These are phyloP conservation scores for Pinus albicaulis DNA, from an alignment of 75 land plant genomes.

Conservation along the genomic window DNA sequence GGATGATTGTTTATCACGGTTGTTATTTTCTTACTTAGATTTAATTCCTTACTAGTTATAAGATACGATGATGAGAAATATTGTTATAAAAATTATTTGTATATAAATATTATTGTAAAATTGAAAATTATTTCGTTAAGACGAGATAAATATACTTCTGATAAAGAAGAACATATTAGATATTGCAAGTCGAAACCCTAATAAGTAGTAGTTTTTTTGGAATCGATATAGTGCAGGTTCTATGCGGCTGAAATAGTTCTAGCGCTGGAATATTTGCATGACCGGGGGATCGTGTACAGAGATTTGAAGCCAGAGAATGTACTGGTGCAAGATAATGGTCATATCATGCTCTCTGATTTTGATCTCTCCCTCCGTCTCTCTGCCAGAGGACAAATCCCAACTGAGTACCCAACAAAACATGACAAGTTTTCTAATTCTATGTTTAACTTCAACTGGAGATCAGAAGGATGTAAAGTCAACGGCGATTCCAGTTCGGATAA, in stretches of 20 bases:
- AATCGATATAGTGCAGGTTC: not conserved
- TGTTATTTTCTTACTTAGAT: too few relatives aligned
- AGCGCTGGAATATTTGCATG: constrained; percentile 35
- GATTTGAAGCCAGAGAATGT: constrained; percentile 40
- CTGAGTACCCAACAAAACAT: too few relatives aligned
- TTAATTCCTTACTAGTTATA: too few relatives aligned
- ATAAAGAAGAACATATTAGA: not conserved
- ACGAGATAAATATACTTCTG: not conserved
- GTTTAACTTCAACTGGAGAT: too few relatives aligned
- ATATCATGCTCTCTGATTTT: constrained; percentile 36
- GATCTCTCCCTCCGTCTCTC: constrained; percentile 1
- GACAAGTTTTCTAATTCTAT: too few relatives aligned
- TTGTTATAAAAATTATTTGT: too few relatives aligned
- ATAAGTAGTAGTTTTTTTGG: not conserved
- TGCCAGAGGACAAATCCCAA: not conserved
- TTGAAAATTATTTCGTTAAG: too few relatives aligned
- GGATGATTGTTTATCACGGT: too few relatives aligned
- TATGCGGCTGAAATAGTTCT: not conserved
- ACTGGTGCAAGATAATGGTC: constrained; percentile 35
- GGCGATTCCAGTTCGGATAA: too few relatives aligned
- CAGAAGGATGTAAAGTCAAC: too few relatives aligned
- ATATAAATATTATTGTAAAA: too few relatives aligned
- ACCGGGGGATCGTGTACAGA: constrained; percentile 27
- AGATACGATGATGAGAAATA: too few relatives aligned
- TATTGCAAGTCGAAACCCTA: not conserved